These are phyloP conservation scores for Emmonsiellopsis sp. DNA, from an alignment of 2,329 filamentous ascomycete genomes.

Conservation along the genomic window DNA sequence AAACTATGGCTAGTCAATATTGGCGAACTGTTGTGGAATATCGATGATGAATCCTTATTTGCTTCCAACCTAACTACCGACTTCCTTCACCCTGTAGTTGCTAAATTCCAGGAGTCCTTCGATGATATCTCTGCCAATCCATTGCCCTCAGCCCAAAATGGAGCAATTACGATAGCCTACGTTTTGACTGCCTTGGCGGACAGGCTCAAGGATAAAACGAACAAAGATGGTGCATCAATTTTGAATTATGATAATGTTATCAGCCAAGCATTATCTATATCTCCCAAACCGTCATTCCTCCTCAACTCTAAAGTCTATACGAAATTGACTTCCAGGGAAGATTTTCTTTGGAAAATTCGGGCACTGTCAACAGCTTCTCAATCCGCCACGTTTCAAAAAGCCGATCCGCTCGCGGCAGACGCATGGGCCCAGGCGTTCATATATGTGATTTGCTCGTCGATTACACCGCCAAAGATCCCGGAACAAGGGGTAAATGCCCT, in stretches of 20 bases:
- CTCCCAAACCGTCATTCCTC: constrained; percentile 80
- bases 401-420: constrained; percentile 40
- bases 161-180: constrained; percentile 70
- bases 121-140: constrained; percentile 72
- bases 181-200: constrained; percentile 57
- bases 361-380: constrained; percentile 56
- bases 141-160: constrained; percentile 67
- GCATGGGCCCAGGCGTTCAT: constrained; percentile 81
- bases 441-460: constrained; percentile 60
- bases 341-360: constrained; percentile 66
- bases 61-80: constrained; percentile 33
- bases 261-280: constrained; percentile 56
- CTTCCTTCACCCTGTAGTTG: constrained; percentile 42
- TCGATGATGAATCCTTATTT: constrained; percentile 39
- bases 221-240: constrained; percentile 38
- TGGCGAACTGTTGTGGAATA: constrained; percentile 59
- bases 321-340: constrained; percentile 64
- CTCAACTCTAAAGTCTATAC: constrained; percentile 77
- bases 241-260: constrained; percentile 40
- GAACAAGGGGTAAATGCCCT: constrained; percentile 54
- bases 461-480: constrained; percentile 52
- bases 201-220: constrained; percentile 44
- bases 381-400: constrained; percentile 42
- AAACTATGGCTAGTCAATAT: constrained; percentile 71
- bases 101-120: constrained; percentile 55